Evolutionary conservation across 2,329 filamentous ascomycete species (phyloP).

Genomic region (Cladosporium sp.): DNA sequence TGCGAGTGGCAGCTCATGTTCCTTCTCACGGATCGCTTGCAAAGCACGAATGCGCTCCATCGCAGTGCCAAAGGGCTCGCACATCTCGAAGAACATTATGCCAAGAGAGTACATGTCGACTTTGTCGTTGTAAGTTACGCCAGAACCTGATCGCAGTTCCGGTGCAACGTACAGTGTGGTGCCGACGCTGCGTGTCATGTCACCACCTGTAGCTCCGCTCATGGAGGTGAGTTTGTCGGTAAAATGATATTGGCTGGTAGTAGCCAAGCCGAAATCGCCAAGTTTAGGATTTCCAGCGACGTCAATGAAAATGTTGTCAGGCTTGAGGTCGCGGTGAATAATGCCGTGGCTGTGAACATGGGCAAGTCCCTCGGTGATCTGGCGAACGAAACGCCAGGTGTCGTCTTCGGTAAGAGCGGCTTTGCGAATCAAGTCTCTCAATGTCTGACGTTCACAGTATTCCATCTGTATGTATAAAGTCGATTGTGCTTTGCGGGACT

Average conservation of each 20-base stretch:
- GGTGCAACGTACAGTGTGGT: constrained; percentile 93
- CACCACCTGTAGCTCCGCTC: constrained; percentile 41
- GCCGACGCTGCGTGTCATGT: constrained; percentile 69
- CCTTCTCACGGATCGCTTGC: constrained; percentile 65
- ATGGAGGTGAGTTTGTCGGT: constrained; percentile 52
- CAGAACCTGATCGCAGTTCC: constrained; percentile 75
- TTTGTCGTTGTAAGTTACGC: constrained; percentile 83
- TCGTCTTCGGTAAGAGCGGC: constrained; percentile 72
- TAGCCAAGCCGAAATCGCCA: constrained; percentile 93
- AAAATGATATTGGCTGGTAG: constrained; percentile 73
- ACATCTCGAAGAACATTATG: constrained; percentile 99
- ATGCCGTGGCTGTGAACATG: constrained; percentile 91
- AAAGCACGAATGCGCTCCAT: constrained; percentile 69
- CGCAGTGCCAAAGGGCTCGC: constrained; percentile 59
- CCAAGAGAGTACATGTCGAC: constrained; percentile 99
- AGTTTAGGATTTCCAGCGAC: constrained; percentile 88
- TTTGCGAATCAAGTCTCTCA: constrained; percentile 81
- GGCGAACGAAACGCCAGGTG: constrained; percentile 86
- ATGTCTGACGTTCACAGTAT: constrained; percentile 90
- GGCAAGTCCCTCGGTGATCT: constrained; percentile 83
- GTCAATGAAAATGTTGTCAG: constrained; percentile 97
- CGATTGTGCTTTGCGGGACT: constrained; percentile 58
- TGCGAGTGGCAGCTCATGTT: constrained; percentile 68
- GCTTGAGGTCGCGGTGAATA: constrained; percentile 93
- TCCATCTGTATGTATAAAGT: constrained; percentile 98